A percentile compares a stretch with the other conserved stretches of the same genome.
These are phyloP conservation scores for Sphagnurus paluster DNA, from an alignment of 1,284 basidiomycete genomes.

Conservation along the genomic window DNA sequence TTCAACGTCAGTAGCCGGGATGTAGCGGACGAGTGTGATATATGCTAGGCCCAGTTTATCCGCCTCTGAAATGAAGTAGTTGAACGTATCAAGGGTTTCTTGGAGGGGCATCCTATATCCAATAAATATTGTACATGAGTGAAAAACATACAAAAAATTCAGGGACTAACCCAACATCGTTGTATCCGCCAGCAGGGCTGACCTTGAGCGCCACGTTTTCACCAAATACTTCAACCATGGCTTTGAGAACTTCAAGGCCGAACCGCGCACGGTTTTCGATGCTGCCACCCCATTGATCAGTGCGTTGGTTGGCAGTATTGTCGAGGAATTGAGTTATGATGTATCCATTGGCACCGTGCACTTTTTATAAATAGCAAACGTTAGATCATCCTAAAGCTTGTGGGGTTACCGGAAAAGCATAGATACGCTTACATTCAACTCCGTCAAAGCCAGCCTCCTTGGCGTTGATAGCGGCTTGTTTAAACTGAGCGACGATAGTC, in stretches of 20 bases:
- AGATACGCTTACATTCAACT: constrained; percentile 45
- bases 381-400: background rate
- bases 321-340: constrained; percentile 61
- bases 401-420: background rate
- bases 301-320: constrained; percentile 51
- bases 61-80: constrained; percentile 37
- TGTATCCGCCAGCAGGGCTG: constrained; percentile 49
- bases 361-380: constrained; percentile 21
- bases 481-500: constrained; percentile 44
- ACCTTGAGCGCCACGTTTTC: constrained; percentile 52
- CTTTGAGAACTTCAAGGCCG: constrained; percentile 50
- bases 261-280: constrained; percentile 58
- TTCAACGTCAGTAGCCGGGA: constrained; percentile 22
- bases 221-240: constrained; percentile 48
- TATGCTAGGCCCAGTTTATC: constrained; percentile 39
- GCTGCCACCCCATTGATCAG: constrained; percentile 62
- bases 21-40: constrained; percentile 35
- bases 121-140: background rate
- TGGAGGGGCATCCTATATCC: constrained; percentile 39
- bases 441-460: constrained; percentile 67
- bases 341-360: constrained; percentile 51
- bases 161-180: constrained; percentile 40
- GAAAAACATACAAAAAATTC: background rate
- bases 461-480: constrained; percentile 52
- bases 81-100: constrained; percentile 42